Percentiles rank a stretch among this genome's conserved stretches.
Evolutionary conservation across 768 basidiomycete species (phyloP).

Genomic region (Naganishia onofrii): DNA sequence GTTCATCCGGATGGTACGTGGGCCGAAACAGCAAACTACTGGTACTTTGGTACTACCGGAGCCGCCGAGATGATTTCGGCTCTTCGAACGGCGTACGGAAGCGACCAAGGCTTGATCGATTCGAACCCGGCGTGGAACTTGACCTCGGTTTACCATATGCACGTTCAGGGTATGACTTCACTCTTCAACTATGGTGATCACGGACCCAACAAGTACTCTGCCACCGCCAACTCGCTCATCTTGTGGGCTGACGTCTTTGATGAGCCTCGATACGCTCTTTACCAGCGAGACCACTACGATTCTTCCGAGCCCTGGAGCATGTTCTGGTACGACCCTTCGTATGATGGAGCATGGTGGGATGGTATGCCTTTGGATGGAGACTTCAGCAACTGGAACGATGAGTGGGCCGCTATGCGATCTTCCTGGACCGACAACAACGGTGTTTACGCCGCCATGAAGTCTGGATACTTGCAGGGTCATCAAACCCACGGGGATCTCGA

Average conservation of each 20-base stretch:
- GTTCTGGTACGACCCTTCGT: constrained; percentile 87
- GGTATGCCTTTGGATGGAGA: constrained; percentile 73
- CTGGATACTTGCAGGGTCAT: constrained; percentile 72
- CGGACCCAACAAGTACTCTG: constrained; percentile 90
- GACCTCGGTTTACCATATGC: constrained; percentile 88
- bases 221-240: constrained; percentile 85
- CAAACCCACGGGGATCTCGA: constrained; percentile 96
- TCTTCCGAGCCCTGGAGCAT: constrained; percentile 77
- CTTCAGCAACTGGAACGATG: constrained; percentile 69
- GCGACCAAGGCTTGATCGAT: constrained; percentile 68
- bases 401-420: constrained; percentile 88
- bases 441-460: constrained; percentile 82
- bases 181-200: constrained; percentile 61
- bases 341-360: constrained; percentile 88
- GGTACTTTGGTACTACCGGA: constrained; percentile 78
- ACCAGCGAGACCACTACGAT: constrained; percentile 85
- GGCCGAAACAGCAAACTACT: constrained; percentile 79
- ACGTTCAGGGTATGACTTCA: constrained; percentile 75
- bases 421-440: constrained; percentile 87
- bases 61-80: constrained; percentile 84
- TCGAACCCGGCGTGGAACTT: constrained; percentile 68
- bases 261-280: constrained; percentile 71
- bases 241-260: constrained; percentile 71
- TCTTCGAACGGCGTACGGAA: constrained; percentile 80
- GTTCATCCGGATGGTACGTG: constrained; percentile 74